Percentiles rank a stretch among this genome's conserved stretches.
Evolutionary conservation across 2,329 filamentous ascomycete genomes (phyloP).

Genomic region (Elsinoe necatrix): DNA sequence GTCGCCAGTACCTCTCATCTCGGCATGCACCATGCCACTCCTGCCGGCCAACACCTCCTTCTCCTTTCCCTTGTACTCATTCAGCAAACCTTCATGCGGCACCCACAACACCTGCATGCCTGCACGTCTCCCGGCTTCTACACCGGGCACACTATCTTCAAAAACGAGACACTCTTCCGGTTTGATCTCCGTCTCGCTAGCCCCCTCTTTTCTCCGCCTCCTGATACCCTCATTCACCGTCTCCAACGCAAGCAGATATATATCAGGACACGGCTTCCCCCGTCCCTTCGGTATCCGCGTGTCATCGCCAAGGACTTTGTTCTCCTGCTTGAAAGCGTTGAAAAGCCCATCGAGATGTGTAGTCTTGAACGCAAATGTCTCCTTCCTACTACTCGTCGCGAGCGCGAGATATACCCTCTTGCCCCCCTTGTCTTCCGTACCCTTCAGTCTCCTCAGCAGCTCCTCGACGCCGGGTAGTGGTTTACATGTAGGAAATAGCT

Average conservation of each 20-base stretch:
- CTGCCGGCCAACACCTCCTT: conserved; percentile 73
- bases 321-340: conserved; percentile 53
- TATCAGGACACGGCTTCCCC: conserved; percentile 94
- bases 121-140: conserved; percentile 80
- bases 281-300: conserved; percentile 63
- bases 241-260: conserved; percentile 78
- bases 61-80: conserved; percentile 54
- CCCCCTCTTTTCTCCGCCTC: conserved; percentile 21
- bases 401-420: conserved; percentile 65
- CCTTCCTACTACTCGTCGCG: conserved; percentile 66
- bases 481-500: conserved; percentile 65
- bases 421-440: conserved; percentile 36
- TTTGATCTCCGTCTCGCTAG: conserved; percentile 41
- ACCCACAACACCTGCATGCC: conserved; percentile 52
- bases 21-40: conserved; percentile 58
- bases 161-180: conserved; percentile 28
- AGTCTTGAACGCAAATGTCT: conserved; percentile 73
- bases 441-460: conserved; percentile 55
- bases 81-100: conserved; percentile 19
- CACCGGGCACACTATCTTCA: conserved; percentile 75
- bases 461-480: conserved; percentile 69
- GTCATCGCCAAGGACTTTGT: conserved; percentile 80
- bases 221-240: conserved; percentile 68
- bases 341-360: conserved; percentile 46
- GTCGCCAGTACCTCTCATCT: conserved; percentile 33